Evolutionary conservation across 805 yeast genomes (phyloP).

Genomic region (Jamesozyma piceae): DNA sequence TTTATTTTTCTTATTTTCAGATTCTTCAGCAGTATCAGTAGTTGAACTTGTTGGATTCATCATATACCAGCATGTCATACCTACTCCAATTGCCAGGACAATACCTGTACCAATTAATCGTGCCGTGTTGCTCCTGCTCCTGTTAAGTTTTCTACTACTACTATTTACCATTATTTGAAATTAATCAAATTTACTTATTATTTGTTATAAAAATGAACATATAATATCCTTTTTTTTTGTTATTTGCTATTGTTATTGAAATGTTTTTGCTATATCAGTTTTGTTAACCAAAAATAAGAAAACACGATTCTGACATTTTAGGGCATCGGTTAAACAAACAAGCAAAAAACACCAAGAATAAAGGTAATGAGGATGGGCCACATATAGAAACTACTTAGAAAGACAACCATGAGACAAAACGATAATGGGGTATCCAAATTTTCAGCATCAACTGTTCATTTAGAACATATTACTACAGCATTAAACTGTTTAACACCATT

Average conservation of each 20-base stretch:
- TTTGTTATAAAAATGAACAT: too few relatives aligned
- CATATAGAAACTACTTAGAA: neutral
- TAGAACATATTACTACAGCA: slow-evolving; percentile 39
- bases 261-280: too few relatives aligned
- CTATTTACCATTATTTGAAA: neutral
- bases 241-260: too few relatives aligned
- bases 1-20: neutral
- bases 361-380: neutral
- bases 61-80: slow-evolving; percentile 8
- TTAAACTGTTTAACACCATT: slow-evolving; percentile 36
- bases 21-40: neutral
- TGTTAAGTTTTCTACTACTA: neutral
- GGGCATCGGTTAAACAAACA: neutral
- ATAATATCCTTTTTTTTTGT: too few relatives aligned
- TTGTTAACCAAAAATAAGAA: too few relatives aligned
- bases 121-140: neutral
- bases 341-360: neutral
- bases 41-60: slow-evolving; percentile 1
- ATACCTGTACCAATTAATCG: slow-evolving; percentile 6
- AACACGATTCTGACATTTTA: neutral
- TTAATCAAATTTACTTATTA: neutral
- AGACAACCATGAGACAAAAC: neutral
- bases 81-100: slow-evolving; percentile 10
- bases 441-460: slow-evolving; percentile 39
- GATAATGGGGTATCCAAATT: slow-evolving; percentile 14